phyloP scores from a whole-genome alignment of 2,329 filamentous ascomycete species.

The Diaporthe citri region DNA sequence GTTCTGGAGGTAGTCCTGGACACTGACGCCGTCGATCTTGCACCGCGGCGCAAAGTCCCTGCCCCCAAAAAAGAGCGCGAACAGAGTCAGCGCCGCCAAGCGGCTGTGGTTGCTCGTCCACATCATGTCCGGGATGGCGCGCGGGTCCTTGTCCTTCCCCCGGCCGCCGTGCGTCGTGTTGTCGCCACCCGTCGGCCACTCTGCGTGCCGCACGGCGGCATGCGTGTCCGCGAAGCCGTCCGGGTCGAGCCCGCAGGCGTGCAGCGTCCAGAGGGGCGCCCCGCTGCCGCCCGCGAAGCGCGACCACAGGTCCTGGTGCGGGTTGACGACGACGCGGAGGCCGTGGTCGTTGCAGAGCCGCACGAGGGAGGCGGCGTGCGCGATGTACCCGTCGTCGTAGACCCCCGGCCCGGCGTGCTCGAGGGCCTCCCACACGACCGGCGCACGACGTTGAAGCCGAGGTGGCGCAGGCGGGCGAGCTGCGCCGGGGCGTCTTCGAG shows the following conservation, averaged over 20 bases:
- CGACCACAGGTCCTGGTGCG: conserved; percentile 46
- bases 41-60: conserved; percentile 43
- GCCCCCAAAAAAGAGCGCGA: conserved; percentile 44
- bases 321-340: conserved; percentile 45
- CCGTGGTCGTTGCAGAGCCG: conserved; percentile 41
- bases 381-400: conserved; percentile 45
- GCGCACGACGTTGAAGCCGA: conserved; percentile 44
- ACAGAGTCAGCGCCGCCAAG: conserved; percentile 42
- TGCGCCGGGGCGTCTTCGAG: conserved; percentile 41
- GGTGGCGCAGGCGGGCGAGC: conserved; percentile 40
- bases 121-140: conserved; percentile 44
- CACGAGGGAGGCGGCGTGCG: conserved; percentile 40
- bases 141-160: conserved; percentile 42
- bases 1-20: conserved; percentile 46
- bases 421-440: conserved; percentile 44
- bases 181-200: conserved; percentile 43
- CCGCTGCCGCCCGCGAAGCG: conserved; percentile 44
- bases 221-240: conserved; percentile 43
- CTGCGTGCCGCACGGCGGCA: conserved; percentile 43
- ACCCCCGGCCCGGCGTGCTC: conserved; percentile 44
- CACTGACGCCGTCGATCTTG: conserved; percentile 43
- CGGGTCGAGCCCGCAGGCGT: conserved; percentile 45
- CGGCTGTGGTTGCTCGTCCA: conserved; percentile 47
- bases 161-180: neutral
- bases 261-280: conserved; percentile 45